These are phyloP conservation scores for Hypoxylon sp. DNA, from an alignment of 2,329 filamentous ascomycete species.

Conservation along the genomic window DNA sequence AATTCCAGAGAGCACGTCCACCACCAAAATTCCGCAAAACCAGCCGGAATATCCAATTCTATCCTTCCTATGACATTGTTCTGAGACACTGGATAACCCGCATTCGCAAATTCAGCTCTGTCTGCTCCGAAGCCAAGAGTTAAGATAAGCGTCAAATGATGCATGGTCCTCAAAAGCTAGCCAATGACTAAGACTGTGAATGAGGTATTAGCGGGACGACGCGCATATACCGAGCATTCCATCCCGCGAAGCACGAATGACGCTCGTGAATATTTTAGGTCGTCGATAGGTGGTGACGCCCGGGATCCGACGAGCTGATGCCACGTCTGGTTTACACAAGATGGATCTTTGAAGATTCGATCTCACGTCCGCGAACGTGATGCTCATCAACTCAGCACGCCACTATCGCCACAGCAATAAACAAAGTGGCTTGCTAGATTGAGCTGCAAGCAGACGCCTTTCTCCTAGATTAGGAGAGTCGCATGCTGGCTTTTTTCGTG, in stretches of 20 bases:
- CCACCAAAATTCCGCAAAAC: neutral
- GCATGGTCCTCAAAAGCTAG: neutral
- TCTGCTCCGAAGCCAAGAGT: neutral
- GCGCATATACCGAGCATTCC: neutral
- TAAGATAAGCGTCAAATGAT: neutral
- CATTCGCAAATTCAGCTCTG: neutral
- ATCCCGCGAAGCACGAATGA: neutral
- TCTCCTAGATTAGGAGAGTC: neutral
- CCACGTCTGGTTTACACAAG: neutral
- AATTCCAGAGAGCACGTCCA: neutral
- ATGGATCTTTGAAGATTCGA: neutral
- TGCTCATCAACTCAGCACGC: no score
- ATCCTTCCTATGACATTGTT: neutral
- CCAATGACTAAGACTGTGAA: neutral
- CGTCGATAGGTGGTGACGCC: neutral
- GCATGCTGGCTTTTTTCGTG: neutral
- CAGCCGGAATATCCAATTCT: neutral
- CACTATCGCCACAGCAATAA: neutral
- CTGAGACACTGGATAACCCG: neutral
- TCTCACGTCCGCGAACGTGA: neutral
- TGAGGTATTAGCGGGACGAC: neutral
- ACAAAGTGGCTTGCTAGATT: neutral
- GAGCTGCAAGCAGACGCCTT: neutral
- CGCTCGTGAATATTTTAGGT: neutral
- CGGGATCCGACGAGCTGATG: neutral